Evolutionary conservation across 345 rosid genomes (phyloP).

Genomic region (Syzygium aqueum): DNA sequence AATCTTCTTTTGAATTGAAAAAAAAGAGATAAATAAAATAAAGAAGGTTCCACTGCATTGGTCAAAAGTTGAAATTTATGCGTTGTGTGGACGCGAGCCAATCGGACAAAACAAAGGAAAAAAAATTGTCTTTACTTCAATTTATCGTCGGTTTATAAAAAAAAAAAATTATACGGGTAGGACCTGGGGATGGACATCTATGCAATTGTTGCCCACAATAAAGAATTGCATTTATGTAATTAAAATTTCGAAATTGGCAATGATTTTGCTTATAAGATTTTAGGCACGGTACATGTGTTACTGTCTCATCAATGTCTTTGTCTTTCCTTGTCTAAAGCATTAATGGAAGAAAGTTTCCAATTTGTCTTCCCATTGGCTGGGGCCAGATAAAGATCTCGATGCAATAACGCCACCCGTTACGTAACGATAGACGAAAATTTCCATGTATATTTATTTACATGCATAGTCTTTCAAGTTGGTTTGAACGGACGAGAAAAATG

Average conservation of each 20-base stretch:
- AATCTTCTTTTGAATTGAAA: background rate
- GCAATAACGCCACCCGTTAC: background rate
- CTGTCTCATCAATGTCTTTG: too few relatives aligned
- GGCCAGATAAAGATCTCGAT: background rate
- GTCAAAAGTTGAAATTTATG: background rate
- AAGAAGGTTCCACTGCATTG: background rate
- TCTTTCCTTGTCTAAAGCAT: background rate
- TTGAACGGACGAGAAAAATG: background rate
- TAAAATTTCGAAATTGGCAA: background rate
- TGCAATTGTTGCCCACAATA: background rate
- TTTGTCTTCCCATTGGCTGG: background rate
- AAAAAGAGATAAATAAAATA: background rate
- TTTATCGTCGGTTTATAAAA: background rate
- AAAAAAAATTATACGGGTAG: background rate
- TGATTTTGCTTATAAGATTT: too few relatives aligned
- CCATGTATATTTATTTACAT: background rate
- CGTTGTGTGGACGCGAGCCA: background rate
- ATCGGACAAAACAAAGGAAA: background rate
- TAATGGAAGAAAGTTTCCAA: background rate
- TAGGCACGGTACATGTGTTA: too few relatives aligned
- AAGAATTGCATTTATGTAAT: background rate
- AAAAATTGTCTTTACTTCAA: background rate
- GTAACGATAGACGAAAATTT: background rate
- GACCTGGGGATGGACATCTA: background rate
- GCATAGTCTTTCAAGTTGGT: background rate